Conservation (phyloP, 2,329 filamentous ascomycete species). For the Fusarium sp. region DNA sequence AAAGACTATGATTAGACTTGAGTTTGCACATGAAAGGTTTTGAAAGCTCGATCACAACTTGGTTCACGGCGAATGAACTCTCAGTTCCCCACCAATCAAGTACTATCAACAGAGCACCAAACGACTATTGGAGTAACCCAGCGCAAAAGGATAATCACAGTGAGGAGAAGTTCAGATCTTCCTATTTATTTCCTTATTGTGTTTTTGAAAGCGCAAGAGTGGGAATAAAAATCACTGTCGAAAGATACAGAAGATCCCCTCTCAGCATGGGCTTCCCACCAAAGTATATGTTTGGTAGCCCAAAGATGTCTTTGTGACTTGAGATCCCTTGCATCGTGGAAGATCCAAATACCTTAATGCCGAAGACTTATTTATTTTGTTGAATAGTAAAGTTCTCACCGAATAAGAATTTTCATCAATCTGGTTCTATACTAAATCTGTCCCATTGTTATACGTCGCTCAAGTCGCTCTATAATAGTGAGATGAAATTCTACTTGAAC, state of each 20-base stretch:
- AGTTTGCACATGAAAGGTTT: neutral
- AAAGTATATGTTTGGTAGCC: neutral
- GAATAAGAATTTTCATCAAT: too few relatives aligned
- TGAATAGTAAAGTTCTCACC: accelerated
- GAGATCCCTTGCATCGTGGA: neutral
- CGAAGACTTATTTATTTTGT: accelerated
- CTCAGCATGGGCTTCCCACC: neutral
- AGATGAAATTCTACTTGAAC: accelerated
- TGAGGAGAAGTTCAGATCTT: neutral
- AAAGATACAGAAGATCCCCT: neutral
- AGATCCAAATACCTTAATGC: accelerated
- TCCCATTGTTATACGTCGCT: accelerated
- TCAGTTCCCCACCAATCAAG: neutral
- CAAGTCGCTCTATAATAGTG: accelerated
- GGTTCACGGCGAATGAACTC: neutral
- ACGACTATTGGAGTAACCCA: neutral
- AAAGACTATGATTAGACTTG: neutral
- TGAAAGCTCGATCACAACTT: too few relatives aligned
- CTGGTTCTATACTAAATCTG: accelerated
- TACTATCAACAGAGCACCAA: neutral
- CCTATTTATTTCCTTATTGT: neutral
- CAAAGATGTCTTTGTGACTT: accelerated
- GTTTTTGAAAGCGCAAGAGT: neutral
- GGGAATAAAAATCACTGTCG: too few relatives aligned
- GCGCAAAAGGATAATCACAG: accelerated